Percentiles rank a stretch among this genome's conserved stretches.
These are phyloP conservation scores for Hypholoma fasciculare DNA, from an alignment of 768 basidiomycete genomes.

Conservation along the genomic window DNA sequence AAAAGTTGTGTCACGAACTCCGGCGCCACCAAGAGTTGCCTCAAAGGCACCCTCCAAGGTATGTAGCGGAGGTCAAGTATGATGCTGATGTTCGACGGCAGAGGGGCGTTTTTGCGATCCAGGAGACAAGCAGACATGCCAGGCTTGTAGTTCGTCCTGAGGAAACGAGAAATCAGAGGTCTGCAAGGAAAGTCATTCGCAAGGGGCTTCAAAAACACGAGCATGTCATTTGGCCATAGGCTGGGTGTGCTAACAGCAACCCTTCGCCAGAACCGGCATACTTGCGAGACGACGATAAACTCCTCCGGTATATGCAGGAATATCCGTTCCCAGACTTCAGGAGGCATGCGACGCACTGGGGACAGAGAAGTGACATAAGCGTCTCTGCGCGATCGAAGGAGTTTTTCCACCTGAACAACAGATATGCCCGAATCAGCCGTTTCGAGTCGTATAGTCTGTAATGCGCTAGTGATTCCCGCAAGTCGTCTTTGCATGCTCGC, in stretches of 20 bases:
- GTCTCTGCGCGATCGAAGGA: neutral
- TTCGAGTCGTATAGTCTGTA: neutral
- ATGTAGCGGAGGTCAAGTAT: neutral
- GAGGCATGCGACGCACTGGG: neutral
- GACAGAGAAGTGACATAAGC: neutral
- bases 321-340: neutral
- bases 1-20: neutral
- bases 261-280: neutral
- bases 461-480: neutral
- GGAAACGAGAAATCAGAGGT: neutral
- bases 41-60: neutral
- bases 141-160: neutral
- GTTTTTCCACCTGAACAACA: neutral
- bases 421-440: neutral
- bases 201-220: neutral
- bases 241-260: neutral
- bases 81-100: neutral
- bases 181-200: neutral
- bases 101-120: neutral
- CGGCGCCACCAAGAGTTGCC: neutral
- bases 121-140: neutral
- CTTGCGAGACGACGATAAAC: neutral
- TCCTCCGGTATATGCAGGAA: neutral
- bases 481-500: neutral
- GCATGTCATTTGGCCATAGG: neutral